A percentile compares a stretch with the other conserved stretches of the same genome.
phyloP scores from a whole-genome alignment of 2,329 filamentous ascomycete species.

The Penicillium palitans region DNA sequence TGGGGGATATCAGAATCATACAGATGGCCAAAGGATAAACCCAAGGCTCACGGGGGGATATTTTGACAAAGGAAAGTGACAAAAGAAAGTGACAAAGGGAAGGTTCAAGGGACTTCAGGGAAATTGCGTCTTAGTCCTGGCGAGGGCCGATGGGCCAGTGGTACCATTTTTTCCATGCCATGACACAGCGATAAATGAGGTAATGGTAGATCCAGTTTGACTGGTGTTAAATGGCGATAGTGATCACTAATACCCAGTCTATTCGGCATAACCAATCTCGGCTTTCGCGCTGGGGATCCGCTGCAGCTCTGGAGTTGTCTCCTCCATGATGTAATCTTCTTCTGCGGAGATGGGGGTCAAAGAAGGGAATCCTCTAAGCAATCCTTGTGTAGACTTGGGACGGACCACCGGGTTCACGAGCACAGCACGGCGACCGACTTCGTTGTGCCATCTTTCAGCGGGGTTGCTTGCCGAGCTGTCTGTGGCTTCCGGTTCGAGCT shows the following conservation, averaged over 20 bases:
- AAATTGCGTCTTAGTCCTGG: not conserved
- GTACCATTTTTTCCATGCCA: not conserved
- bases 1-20: conserved; percentile 9
- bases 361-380: conserved; percentile 55
- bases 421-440: conserved; percentile 59
- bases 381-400: conserved; percentile 62
- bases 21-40: not conserved
- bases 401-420: conserved; percentile 62
- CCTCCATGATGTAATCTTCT: conserved; percentile 37
- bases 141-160: not conserved
- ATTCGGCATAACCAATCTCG: conserved; percentile 22
- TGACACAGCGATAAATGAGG: not conserved
- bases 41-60: conserved; percentile 1
- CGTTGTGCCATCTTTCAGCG: conserved; percentile 52
- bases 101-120: conserved; percentile 29
- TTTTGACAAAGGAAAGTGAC: conserved; percentile 10
- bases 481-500: conserved; percentile 34
- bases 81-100: conserved; percentile 23
- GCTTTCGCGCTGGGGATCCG: conserved; percentile 53
- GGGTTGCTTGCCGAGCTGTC: conserved; percentile 22
- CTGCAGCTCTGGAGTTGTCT: conserved; percentile 46
- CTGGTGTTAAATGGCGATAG: not conserved
- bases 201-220: not conserved
- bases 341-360: conserved; percentile 36
- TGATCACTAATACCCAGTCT: not conserved